Conservation (phyloP, 176 grass and related monocot species). For the Tillandsia fasciculata region DNA sequence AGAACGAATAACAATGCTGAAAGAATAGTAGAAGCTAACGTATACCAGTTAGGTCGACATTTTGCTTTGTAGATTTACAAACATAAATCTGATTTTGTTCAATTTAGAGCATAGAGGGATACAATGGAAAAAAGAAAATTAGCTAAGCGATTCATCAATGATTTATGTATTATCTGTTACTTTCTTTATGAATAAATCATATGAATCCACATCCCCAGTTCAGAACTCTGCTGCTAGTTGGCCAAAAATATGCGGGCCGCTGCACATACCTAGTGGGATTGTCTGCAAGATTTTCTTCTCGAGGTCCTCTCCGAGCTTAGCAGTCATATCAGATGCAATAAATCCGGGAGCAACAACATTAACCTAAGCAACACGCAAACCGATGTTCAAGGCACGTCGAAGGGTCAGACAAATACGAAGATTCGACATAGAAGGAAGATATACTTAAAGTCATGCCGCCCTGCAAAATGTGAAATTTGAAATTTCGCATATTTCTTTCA, state of each 20-base stretch:
- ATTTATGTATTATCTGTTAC: too few species aligned
- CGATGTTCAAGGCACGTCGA: neutral
- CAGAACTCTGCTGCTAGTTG: neutral
- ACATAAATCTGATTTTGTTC: too few species aligned
- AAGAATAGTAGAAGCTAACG: too few species aligned
- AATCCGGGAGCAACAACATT: slow-evolving; percentile 96
- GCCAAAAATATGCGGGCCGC: neutral
- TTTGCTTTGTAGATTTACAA: too few species aligned
- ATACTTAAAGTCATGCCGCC: neutral
- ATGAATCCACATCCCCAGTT: neutral
- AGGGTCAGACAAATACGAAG: neutral
- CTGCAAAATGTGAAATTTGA: too few species aligned
- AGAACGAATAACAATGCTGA: neutral
- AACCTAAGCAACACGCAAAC: slow-evolving; percentile 31
- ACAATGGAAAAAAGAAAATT: too few species aligned
- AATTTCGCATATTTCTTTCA: too few species aligned
- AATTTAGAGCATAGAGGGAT: too few species aligned
- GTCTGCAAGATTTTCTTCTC: slow-evolving; percentile 86
- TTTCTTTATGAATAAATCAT: neutral
- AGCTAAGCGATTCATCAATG: too few species aligned
- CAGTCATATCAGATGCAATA: slow-evolving; percentile 91
- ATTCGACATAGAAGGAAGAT: neutral
- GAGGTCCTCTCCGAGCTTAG: slow-evolving; percentile 68
- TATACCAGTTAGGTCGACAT: too few species aligned
- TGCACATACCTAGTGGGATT: slow-evolving; percentile 67